Evolutionary conservation across 2,329 filamentous ascomycete species (phyloP).

Genomic region (Ceratocystis harringtonii): DNA sequence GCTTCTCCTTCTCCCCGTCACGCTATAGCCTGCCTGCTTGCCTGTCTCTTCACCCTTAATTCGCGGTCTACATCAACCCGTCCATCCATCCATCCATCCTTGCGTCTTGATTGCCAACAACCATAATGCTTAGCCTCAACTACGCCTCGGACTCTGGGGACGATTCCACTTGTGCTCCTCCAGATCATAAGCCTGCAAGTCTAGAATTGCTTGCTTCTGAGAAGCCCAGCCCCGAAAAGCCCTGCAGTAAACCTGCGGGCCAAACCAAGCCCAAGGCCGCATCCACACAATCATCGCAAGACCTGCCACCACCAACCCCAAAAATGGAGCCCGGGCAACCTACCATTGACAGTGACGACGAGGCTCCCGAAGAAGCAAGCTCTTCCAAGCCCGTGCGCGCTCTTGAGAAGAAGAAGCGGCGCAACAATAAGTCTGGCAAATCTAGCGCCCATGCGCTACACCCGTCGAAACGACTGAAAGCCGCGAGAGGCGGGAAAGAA

Average conservation of each 20-base stretch:
- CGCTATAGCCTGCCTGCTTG: not conserved
- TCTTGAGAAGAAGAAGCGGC: slow-evolving; percentile 11
- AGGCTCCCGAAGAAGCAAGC: slow-evolving; percentile 12
- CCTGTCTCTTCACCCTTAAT: not conserved
- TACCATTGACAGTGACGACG: not conserved
- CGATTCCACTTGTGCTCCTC: not conserved
- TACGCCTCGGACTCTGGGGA: slow-evolving; percentile 12
- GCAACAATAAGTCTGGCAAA: slow-evolving; percentile 10
- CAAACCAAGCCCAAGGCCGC: not conserved
- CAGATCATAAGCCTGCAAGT: not conserved
- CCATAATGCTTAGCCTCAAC: slow-evolving; percentile 9
- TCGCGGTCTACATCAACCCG: not conserved
- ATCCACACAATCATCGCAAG: not conserved
- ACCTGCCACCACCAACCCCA: not conserved
- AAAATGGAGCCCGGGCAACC: not conserved
- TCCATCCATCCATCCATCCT: no score
- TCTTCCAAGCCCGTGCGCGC: slow-evolving; percentile 11
- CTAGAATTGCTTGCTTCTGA: not conserved
- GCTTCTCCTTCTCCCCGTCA: not conserved
- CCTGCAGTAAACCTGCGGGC: not conserved
- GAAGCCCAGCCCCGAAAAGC: not conserved
- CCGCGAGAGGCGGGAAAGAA: not conserved
- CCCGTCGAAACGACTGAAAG: not conserved
- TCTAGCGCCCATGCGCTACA: not conserved
- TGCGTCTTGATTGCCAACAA: not conserved